A percentile compares a stretch with the other conserved stretches of the same genome.
Evolutionary conservation across 2,329 filamentous ascomycete genomes (phyloP).

Genomic region (Lasiodiplodia theobromae): DNA sequence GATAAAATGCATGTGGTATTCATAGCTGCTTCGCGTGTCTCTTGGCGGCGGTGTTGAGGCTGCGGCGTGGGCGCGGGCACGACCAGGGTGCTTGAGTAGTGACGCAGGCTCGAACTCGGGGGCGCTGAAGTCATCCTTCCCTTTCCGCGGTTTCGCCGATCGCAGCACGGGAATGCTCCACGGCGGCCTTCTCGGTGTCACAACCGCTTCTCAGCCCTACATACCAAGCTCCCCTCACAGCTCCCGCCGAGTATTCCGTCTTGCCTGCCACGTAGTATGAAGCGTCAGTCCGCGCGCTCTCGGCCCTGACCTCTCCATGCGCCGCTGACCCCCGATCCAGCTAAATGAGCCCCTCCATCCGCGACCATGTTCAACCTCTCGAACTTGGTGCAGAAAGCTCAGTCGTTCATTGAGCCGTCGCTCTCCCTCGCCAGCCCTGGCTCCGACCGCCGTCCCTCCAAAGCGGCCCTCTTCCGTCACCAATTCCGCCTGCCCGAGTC

Average conservation of each 20-base stretch:
- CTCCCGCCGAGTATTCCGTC: slow-evolving; percentile 23
- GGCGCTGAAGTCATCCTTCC: slow-evolving; percentile 1
- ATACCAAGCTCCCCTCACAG: slow-evolving; percentile 25
- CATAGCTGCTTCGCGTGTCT: background rate
- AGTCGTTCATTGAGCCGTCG: slow-evolving; percentile 91
- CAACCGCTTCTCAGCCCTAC: slow-evolving; percentile 23
- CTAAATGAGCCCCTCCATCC: slow-evolving; percentile 31
- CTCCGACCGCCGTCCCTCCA: slow-evolving; percentile 83
- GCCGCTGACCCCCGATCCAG: slow-evolving; percentile 26
- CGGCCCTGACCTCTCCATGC: slow-evolving; percentile 5
- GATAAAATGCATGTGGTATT: background rate
- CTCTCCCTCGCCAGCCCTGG: slow-evolving; percentile 74
- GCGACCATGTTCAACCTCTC: slow-evolving; percentile 61
- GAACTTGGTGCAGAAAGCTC: slow-evolving; percentile 92
- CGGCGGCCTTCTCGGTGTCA: slow-evolving; percentile 12
- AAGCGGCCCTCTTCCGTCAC: slow-evolving; percentile 89
- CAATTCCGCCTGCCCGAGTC: slow-evolving; percentile 95
- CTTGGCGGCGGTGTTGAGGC: too few species aligned
- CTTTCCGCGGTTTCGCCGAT: slow-evolving; percentile 17
- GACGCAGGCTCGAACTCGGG: background rate
- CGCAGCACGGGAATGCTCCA: slow-evolving; percentile 20
- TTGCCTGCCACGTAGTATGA: slow-evolving; percentile 29
- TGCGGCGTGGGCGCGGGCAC: too few species aligned
- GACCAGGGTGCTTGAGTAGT: background rate
- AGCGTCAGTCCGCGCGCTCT: slow-evolving; percentile 25